phyloP scores from a whole-genome alignment of 371 early-diverging fungal species.

The Saksenaea oblongispora region DNA sequence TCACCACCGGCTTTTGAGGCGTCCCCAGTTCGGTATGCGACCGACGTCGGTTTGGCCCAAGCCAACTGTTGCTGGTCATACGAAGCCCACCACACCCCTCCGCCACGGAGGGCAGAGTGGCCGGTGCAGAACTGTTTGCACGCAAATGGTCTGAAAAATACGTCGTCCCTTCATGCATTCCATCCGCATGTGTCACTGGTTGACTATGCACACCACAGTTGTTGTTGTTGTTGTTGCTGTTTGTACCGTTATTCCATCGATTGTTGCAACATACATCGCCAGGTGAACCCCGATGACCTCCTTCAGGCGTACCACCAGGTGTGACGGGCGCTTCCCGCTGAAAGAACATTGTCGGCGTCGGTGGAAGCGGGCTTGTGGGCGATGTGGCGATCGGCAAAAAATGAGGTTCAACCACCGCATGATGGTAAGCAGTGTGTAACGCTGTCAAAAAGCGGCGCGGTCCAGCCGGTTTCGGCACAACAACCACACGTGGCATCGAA shows the following conservation, averaged over 20 bases:
- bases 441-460: constrained; percentile 67
- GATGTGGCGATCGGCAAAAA: constrained; percentile 69
- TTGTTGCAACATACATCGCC: not conserved
- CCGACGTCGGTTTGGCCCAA: constrained; percentile 5
- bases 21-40: constrained; percentile 12
- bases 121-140: not conserved
- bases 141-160: constrained; percentile 7
- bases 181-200: not conserved
- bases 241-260: no score
- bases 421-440: constrained; percentile 62
- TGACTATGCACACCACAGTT: constrained; percentile 20
- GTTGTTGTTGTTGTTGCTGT: not conserved
- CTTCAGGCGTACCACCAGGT: constrained; percentile 17
- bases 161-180: constrained; percentile 3
- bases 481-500: constrained; percentile 58
- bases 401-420: constrained; percentile 57
- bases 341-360: constrained; percentile 12
- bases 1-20: not conserved
- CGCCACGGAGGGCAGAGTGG: not conserved
- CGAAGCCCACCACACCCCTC: not conserved
- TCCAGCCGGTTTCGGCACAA: constrained; percentile 72
- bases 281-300: constrained; percentile 14
- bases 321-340: constrained; percentile 15
- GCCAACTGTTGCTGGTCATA: not conserved
- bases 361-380: constrained; percentile 39